These are phyloP conservation scores for Camillea tinctor DNA, from an alignment of 2,329 filamentous ascomycete species.

Conservation along the genomic window DNA sequence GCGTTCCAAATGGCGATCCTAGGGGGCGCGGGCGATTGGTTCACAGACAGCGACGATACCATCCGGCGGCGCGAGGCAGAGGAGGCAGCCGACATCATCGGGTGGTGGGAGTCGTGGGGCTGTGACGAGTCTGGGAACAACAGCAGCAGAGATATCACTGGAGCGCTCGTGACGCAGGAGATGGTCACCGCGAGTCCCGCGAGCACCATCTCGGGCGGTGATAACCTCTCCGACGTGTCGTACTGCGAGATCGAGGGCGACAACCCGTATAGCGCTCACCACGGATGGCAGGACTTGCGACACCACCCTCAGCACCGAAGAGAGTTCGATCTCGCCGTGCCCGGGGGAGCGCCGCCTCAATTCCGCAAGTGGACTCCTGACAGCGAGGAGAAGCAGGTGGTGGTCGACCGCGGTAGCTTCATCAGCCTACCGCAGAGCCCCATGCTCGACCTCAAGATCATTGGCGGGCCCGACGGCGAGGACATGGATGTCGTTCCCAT, in stretches of 20 bases:
- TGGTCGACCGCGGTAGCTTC: conserved; percentile 32
- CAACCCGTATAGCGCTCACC: conserved; percentile 26
- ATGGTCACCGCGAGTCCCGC: conserved; percentile 26
- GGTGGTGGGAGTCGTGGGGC: conserved; percentile 53
- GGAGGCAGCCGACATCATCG: conserved; percentile 46
- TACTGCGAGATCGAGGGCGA: conserved; percentile 29
- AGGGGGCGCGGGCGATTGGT: conserved; percentile 54
- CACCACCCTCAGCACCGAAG: conserved; percentile 10
- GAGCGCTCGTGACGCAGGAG: conserved; percentile 35
- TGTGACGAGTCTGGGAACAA: conserved; percentile 45
- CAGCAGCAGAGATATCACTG: no score
- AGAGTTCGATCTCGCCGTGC: conserved; percentile 11
- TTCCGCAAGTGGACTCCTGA: conserved; percentile 36
- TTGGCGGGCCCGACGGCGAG: conserved; percentile 37
- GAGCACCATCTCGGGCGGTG: conserved; percentile 28
- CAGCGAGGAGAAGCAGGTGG: conserved; percentile 29
- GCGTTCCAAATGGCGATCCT: conserved; percentile 65
- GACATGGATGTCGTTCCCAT: conserved; percentile 50
- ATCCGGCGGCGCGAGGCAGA: conserved; percentile 41
- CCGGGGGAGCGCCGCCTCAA: neutral
- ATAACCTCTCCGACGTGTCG: conserved; percentile 27
- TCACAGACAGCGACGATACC: conserved; percentile 43
- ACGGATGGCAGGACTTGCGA: conserved; percentile 21
- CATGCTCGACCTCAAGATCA: conserved; percentile 45
- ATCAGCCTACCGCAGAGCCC: conserved; percentile 51